phyloP scores from a whole-genome alignment of 1,284 basidiomycete species.

The Papiliotrema flavescens region DNA sequence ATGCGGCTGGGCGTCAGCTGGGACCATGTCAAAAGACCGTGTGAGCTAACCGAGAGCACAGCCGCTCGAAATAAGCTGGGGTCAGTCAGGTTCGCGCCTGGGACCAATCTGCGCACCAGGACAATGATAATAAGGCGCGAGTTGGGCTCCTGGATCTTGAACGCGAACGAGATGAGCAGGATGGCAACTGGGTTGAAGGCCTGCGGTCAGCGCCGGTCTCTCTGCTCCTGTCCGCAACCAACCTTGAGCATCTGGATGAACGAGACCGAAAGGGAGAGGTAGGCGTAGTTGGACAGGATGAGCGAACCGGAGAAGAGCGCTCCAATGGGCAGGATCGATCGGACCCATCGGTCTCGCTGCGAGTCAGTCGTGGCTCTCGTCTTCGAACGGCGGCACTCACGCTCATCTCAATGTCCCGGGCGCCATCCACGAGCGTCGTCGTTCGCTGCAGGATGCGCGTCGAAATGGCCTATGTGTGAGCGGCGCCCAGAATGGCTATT shows the following conservation, averaged over 20 bases:
- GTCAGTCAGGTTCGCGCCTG: slow-evolving; percentile 1
- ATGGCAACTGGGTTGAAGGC: slow-evolving; percentile 97
- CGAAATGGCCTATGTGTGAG: slow-evolving; percentile 63
- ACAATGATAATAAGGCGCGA: slow-evolving; percentile 77
- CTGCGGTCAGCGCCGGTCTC: slow-evolving; percentile 46
- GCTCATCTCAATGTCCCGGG: slow-evolving; percentile 80
- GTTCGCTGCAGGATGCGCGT: slow-evolving; percentile 85
- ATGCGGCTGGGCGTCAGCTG: slow-evolving; percentile 45
- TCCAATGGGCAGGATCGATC: slow-evolving; percentile 90
- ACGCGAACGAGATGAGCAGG: slow-evolving; percentile 86
- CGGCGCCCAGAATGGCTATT: background rate
- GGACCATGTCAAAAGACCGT: slow-evolving; percentile 5
- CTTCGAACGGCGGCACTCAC: slow-evolving; percentile 36
- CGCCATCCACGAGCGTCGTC: slow-evolving; percentile 82
- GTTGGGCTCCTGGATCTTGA: slow-evolving; percentile 84
- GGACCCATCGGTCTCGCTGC: slow-evolving; percentile 68
- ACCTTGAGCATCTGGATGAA: slow-evolving; percentile 99
- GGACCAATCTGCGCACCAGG: slow-evolving; percentile 41
- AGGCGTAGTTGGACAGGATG: slow-evolving; percentile 90
- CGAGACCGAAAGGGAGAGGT: slow-evolving; percentile 82
- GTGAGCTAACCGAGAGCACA: slow-evolving; percentile 71
- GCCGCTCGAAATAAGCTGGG: slow-evolving; percentile 76
- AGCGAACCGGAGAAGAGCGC: slow-evolving; percentile 86
- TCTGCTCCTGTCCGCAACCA: slow-evolving; percentile 5
- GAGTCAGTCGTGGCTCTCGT: background rate